These are phyloP conservation scores for Gossypium bickii DNA, from an alignment of 345 rosid genomes.

Conservation along the genomic window DNA sequence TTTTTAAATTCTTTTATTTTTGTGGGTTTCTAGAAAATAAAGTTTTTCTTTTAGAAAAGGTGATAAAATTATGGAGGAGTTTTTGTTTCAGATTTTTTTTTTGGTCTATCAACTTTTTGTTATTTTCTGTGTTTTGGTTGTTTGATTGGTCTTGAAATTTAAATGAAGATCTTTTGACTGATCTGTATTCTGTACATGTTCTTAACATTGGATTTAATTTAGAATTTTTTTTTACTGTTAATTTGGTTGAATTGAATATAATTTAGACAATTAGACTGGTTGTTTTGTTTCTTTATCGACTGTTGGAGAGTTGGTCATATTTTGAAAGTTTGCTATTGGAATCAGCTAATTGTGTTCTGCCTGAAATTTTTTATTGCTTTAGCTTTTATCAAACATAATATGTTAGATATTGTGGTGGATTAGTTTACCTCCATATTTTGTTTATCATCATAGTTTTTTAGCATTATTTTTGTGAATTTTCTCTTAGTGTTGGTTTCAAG, in stretches of 20 bases:
- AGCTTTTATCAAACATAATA: neutral
- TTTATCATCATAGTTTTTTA: neutral
- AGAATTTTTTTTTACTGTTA: constrained; percentile 1
- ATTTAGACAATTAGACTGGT: neutral
- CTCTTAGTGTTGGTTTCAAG: neutral
- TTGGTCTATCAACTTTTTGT: neutral
- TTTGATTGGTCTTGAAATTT: neutral
- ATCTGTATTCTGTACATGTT: neutral
- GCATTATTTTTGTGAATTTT: neutral
- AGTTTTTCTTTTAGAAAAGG: no score
- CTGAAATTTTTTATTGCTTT: neutral
- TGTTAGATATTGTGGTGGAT: neutral
- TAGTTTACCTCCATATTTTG: neutral
- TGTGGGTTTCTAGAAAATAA: neutral
- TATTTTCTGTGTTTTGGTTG: neutral
- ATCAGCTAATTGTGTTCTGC: neutral
- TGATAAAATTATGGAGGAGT: no score
- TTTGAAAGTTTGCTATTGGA: neutral
- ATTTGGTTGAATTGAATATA: neutral
- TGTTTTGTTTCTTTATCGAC: constrained; percentile 16
- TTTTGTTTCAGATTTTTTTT: neutral
- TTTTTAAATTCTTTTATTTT: neutral
- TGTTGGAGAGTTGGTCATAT: neutral
- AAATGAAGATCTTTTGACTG: neutral
- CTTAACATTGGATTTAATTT: neutral